A percentile compares a stretch with the other conserved stretches of the same genome.
Conservation (phyloP, 257 asterid genomes). For the Solanum chiquidenum region DNA sequence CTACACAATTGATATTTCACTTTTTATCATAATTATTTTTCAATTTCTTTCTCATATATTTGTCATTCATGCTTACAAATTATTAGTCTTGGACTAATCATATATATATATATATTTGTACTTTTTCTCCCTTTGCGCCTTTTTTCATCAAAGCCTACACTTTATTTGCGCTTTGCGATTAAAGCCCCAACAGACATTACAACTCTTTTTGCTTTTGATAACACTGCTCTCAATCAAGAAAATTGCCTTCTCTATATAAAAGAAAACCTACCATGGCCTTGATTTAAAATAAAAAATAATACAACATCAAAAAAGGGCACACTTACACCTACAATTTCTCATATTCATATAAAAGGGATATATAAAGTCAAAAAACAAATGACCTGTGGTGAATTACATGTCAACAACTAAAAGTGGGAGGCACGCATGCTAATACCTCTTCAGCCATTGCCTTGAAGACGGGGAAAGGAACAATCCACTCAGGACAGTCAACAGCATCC, state of each 20-base stretch:
- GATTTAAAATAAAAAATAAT: background rate
- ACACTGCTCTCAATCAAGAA: background rate
- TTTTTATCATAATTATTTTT: no score
- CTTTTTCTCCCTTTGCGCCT: background rate
- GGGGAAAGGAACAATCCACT: conserved; percentile 90
- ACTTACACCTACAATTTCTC: background rate
- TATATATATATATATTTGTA: no score
- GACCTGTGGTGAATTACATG: background rate
- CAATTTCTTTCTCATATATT: background rate
- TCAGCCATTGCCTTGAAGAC: conserved; percentile 86
- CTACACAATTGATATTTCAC: background rate
- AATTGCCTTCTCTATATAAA: background rate
- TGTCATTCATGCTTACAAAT: background rate
- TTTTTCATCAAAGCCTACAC: background rate
- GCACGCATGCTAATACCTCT: conserved; percentile 43
- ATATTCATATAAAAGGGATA: background rate
- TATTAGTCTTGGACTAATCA: background rate
- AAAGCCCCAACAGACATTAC: background rate
- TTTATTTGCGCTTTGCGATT: background rate
- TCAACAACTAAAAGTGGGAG: background rate
- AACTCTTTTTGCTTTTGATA: background rate
- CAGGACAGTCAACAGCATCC: conserved; percentile 99
- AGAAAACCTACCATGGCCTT: background rate
- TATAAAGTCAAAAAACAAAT: background rate
- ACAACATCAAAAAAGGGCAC: background rate